These are phyloP conservation scores for Chrysoporthe puriensis DNA, from an alignment of 2,329 filamentous ascomycete genomes.

Conservation along the genomic window DNA sequence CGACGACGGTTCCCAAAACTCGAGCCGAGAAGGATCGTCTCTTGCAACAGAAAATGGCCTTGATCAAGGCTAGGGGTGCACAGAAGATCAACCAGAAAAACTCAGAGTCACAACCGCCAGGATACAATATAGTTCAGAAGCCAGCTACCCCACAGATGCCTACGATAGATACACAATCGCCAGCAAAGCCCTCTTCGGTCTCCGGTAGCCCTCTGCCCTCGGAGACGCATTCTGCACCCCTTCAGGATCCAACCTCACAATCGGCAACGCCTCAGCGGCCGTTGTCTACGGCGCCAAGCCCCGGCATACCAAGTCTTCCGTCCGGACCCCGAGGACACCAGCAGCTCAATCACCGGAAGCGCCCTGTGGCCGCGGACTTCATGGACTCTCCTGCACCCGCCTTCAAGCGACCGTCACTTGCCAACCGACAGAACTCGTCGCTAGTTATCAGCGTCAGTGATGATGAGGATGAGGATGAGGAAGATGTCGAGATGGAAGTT, in stretches of 20 bases:
- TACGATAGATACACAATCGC: constrained; percentile 14
- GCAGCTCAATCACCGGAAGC: constrained; percentile 41
- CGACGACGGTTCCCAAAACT: constrained; percentile 43
- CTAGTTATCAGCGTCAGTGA: constrained; percentile 89
- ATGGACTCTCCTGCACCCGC: constrained; percentile 55
- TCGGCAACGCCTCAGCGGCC: constrained; percentile 8
- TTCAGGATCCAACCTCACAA: not conserved
- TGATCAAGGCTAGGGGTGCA: constrained; percentile 60
- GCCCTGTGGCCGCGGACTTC: constrained; percentile 69
- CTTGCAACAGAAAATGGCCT: constrained; percentile 75
- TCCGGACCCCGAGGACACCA: constrained; percentile 27
- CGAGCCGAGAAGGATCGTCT: constrained; percentile 74
- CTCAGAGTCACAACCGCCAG: constrained; percentile 17
- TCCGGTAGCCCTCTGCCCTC: not conserved
- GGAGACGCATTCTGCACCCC: not conserved
- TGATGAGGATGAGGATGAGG: constrained; percentile 60
- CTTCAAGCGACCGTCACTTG: constrained; percentile 65
- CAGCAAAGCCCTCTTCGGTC: not conserved
- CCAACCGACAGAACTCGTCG: constrained; percentile 59
- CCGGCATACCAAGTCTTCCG: constrained; percentile 6
- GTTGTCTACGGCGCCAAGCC: constrained; percentile 2
- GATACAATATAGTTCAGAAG: constrained; percentile 7
- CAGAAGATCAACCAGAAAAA: constrained; percentile 40
- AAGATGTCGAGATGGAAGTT: constrained; percentile 70
- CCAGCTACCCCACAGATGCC: constrained; percentile 2